These are phyloP conservation scores for Capsicum pubescens DNA, from an alignment of 257 asterid genomes.

Conservation along the genomic window DNA sequence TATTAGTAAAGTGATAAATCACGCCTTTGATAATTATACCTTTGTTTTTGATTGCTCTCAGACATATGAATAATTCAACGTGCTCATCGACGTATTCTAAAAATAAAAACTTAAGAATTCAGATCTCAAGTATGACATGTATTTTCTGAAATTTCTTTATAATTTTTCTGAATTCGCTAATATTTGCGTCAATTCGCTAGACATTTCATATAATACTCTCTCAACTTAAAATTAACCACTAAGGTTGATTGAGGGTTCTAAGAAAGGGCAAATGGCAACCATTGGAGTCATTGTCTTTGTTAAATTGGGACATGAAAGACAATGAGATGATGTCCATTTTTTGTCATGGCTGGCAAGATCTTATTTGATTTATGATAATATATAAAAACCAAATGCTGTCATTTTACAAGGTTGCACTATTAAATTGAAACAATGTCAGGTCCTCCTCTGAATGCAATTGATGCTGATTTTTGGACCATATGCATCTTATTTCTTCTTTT, in stretches of 20 bases:
- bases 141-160: not conserved
- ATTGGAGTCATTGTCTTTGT: constrained; percentile 7
- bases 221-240: no score
- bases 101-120: not conserved
- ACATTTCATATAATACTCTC: not conserved
- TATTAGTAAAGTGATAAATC: not conserved
- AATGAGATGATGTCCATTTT: not conserved
- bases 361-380: not conserved
- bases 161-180: not conserved
- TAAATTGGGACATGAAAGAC: not conserved
- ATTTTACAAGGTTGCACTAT: not conserved
- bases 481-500: not conserved
- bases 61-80: no score
- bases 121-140: not conserved
- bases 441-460: not conserved
- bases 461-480: not conserved
- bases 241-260: not conserved
- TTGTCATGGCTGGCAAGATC: not conserved
- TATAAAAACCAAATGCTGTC: not conserved
- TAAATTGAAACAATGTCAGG: not conserved
- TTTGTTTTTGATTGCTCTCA: no score
- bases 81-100: no score
- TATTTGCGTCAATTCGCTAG: not conserved
- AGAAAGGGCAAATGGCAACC: not conserved
- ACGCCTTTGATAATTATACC: no score